Evolutionary conservation across 2,329 filamentous ascomycete species (phyloP).

Genomic region (Neurospora sp.): DNA sequence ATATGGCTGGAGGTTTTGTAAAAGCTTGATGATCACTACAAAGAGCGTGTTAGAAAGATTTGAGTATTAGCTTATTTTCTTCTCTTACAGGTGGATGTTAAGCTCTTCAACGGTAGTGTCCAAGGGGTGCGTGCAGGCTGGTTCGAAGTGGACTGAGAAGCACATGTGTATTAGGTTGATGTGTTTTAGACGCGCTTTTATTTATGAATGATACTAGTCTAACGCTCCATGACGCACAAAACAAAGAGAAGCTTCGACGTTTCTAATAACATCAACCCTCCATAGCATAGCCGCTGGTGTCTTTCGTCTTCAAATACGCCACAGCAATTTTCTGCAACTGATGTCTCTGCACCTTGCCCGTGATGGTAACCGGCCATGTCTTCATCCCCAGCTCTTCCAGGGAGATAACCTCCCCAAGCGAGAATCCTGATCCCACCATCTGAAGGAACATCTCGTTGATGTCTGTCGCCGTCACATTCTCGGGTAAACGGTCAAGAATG

Average conservation of each 20-base stretch:
- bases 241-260: no score
- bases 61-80: fast-evolving
- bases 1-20: not conserved
- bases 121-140: not conserved
- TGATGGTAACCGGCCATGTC: not conserved
- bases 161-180: not conserved
- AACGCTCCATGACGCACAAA: not conserved
- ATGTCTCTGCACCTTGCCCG: not conserved
- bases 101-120: not conserved
- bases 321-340: not conserved
- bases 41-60: not conserved
- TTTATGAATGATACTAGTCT: not conserved
- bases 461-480: not conserved
- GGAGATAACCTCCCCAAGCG: not conserved
- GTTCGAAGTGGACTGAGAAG: not conserved
- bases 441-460: not conserved
- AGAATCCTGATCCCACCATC: not conserved
- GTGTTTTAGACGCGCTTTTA: not conserved
- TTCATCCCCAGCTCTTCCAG: not conserved
- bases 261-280: not conserved
- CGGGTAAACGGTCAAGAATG: not conserved
- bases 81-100: not conserved
- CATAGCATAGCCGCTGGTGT: not conserved
- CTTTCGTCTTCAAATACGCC: not conserved
- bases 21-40: fast-evolving